A percentile compares a stretch with the other conserved stretches of the same genome.
Conservation (phyloP, 1,284 basidiomycete species). For the Irpex sp. region DNA sequence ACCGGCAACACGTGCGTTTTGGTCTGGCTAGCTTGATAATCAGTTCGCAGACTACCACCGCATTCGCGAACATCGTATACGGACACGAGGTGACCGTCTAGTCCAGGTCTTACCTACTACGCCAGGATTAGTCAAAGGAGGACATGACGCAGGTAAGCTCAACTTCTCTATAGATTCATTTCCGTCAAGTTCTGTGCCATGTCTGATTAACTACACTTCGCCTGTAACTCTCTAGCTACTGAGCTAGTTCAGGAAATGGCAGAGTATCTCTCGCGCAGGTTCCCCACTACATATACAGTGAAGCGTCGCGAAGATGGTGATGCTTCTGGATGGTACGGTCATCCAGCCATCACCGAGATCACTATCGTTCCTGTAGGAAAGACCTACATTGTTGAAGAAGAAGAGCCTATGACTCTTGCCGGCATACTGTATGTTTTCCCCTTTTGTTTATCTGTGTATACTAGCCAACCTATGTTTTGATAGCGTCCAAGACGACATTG, state of each 20-base stretch:
- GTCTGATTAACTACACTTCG: background rate
- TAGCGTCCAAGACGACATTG: constrained; percentile 68
- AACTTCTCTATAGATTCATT: background rate
- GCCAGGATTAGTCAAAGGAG: constrained; percentile 44
- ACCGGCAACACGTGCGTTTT: constrained; percentile 4
- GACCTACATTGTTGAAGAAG: constrained; percentile 45
- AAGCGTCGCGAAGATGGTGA: constrained; percentile 31
- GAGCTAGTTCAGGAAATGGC: constrained; percentile 63
- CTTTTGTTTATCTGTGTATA: background rate
- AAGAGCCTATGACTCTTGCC: constrained; percentile 57
- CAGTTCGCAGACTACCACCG: constrained; percentile 47
- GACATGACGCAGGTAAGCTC: constrained; percentile 46
- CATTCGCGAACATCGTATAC: constrained; percentile 49
- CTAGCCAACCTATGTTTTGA: background rate
- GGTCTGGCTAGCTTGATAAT: constrained; percentile 41
- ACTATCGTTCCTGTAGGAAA: constrained; percentile 45
- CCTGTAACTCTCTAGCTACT: constrained; percentile 34
- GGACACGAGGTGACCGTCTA: constrained; percentile 41
- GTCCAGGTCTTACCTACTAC: constrained; percentile 47
- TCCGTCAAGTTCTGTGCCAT: background rate
- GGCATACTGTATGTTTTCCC: constrained; percentile 43
- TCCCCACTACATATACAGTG: constrained; percentile 53
- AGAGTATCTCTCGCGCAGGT: constrained; percentile 58
- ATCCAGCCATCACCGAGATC: constrained; percentile 47
- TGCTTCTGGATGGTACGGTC: constrained; percentile 44